These are phyloP conservation scores for Dioscorea zingiberensis DNA, from an alignment of 106 monocot species.

Conservation along the genomic window DNA sequence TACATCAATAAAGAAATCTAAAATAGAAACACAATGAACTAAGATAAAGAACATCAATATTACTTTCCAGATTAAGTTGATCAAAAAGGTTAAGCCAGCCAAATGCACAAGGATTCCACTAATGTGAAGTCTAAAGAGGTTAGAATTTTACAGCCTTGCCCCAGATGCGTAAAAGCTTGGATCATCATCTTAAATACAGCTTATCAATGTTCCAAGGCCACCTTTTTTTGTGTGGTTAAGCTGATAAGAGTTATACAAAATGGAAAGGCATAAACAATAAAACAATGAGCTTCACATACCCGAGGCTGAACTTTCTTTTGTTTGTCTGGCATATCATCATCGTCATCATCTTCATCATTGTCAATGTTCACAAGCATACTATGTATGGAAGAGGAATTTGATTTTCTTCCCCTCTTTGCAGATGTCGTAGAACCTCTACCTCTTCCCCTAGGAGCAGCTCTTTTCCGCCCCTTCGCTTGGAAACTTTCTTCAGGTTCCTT, in stretches of 20 bases:
- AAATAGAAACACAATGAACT: no score
- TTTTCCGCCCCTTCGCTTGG: slow-evolving; percentile 51
- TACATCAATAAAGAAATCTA: no score
- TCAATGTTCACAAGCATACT: slow-evolving; percentile 62
- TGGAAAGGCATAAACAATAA: not conserved
- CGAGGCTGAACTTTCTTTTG: slow-evolving; percentile 39
- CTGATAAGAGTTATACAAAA: not conserved
- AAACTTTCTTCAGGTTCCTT: slow-evolving; percentile 79
- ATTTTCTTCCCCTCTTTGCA: slow-evolving; percentile 60
- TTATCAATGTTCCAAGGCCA: not conserved
- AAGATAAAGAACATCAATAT: no score
- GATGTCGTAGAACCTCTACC: slow-evolving; percentile 50
- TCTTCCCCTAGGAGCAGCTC: slow-evolving; percentile 61
- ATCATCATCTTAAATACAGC: not conserved
- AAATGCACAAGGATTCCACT: not conserved
- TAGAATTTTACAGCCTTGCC: not conserved
- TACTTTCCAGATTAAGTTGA: no score
- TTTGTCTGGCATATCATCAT: slow-evolving; percentile 47
- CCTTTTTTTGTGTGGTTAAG: not conserved
- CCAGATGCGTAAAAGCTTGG: not conserved
- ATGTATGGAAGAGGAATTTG: slow-evolving; percentile 50
- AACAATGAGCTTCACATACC: slow-evolving; percentile 19
- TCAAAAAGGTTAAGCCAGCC: no score
- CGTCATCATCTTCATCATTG: slow-evolving; percentile 66
- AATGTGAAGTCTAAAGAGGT: not conserved